phyloP scores from a whole-genome alignment of 1,284 basidiomycete species.

The Porodaedalea pini region DNA sequence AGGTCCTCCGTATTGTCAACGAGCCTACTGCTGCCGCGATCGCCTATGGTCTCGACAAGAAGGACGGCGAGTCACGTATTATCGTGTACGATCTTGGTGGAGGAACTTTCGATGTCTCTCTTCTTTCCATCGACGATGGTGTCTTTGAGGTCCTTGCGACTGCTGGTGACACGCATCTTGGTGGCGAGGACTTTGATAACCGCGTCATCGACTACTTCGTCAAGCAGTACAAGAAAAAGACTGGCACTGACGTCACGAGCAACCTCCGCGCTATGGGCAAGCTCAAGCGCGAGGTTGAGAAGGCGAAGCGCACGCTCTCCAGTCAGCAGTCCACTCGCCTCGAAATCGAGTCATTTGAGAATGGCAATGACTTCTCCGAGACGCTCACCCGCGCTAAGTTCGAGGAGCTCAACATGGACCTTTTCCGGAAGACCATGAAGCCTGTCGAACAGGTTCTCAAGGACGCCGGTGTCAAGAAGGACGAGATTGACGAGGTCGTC shows the following conservation, averaged over 20 bases:
- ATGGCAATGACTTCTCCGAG: conserved; percentile 96
- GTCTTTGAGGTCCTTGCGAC: conserved; percentile 98
- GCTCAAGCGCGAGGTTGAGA: conserved; percentile 97
- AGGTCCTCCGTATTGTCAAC: conserved; percentile 97
- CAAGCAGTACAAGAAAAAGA: conserved; percentile 96
- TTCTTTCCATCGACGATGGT: conserved; percentile 95
- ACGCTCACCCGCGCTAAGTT: conserved; percentile 97
- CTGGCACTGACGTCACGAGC: conserved; percentile 79
- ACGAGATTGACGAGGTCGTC: conserved; percentile 90
- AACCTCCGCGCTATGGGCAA: conserved; percentile 94
- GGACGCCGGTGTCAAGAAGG: conserved; percentile 97
- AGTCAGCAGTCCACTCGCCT: conserved; percentile 69
- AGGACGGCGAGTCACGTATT: conserved; percentile 89
- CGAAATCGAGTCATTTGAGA: conserved; percentile 85
- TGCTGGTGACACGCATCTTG: conserved; percentile 97
- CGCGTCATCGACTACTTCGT: conserved; percentile 89
- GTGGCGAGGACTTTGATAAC: conserved; percentile 99
- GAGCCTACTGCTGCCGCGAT: conserved; percentile 98
- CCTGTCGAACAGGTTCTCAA: conserved; percentile 98
- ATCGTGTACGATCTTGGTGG: conserved; percentile 99
- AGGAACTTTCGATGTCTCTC: conserved; percentile 98
- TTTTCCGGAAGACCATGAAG: conserved; percentile 99
- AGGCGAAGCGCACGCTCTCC: conserved; percentile 96
- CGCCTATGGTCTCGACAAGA: conserved; percentile 98
- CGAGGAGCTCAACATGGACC: conserved; percentile 97